Evolutionary conservation across 1,284 basidiomycete genomes (phyloP).

Genomic region (Ceratobasidium sp.): DNA sequence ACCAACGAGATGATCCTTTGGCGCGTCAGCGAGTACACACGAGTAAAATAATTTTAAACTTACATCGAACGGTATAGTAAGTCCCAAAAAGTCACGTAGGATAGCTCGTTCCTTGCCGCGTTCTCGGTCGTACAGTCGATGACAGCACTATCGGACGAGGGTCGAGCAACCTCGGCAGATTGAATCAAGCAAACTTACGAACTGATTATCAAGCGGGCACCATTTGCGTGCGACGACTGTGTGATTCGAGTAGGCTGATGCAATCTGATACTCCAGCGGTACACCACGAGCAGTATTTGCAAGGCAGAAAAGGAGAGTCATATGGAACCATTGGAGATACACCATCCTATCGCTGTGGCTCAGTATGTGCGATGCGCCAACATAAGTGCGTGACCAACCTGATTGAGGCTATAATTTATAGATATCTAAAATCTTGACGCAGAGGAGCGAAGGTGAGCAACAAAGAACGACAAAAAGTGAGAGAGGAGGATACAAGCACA

Average conservation of each 20-base stretch:
- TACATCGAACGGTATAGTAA: slow-evolving; percentile 30
- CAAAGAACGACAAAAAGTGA: neutral
- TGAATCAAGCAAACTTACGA: neutral
- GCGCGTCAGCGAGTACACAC: neutral
- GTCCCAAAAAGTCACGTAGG: slow-evolving; percentile 25
- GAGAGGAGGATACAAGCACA: neutral
- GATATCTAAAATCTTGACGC: neutral
- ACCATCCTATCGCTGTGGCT: neutral
- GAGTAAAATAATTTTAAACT: neutral
- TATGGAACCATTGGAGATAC: neutral
- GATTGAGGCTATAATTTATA: neutral
- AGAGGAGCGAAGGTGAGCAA: neutral
- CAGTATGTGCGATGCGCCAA: neutral
- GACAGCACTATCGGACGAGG: slow-evolving; percentile 6
- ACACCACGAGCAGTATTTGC: neutral
- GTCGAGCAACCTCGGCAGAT: neutral
- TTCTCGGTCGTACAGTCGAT: slow-evolving; percentile 15
- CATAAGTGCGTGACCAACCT: neutral
- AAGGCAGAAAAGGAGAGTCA: neutral
- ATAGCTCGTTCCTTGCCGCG: neutral
- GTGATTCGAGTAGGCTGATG: neutral
- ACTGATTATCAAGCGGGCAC: slow-evolving; percentile 21
- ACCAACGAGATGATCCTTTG: slow-evolving; percentile 25
- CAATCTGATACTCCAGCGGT: slow-evolving; percentile 3
- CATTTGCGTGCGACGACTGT: slow-evolving; percentile 7